phyloP scores from a whole-genome alignment of 371 early-diverging fungal species.

The Mucor sp. region DNA sequence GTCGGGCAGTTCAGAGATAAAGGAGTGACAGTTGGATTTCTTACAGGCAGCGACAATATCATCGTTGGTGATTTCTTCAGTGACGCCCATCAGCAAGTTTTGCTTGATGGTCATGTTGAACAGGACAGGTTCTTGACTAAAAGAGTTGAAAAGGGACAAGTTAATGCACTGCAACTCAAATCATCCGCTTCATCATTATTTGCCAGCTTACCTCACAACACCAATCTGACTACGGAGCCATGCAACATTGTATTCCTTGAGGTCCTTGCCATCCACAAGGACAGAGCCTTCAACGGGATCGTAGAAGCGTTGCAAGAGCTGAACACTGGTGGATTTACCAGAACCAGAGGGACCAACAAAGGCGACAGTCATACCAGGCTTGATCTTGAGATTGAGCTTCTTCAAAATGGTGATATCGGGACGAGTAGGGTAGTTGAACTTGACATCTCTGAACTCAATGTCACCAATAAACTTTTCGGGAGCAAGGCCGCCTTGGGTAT shows the following conservation, averaged over 20 bases:
- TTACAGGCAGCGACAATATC: constrained; percentile 65
- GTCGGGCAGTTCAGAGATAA: constrained; percentile 74
- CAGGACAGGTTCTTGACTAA: constrained; percentile 85
- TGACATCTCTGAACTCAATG: constrained; percentile 73
- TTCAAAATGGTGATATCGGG: constrained; percentile 72
- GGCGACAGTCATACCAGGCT: constrained; percentile 78
- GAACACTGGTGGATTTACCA: constrained; percentile 90
- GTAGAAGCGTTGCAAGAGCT: constrained; percentile 92
- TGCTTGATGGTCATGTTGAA: constrained; percentile 82
- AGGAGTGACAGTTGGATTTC: constrained; percentile 75
- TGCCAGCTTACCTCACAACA: constrained; percentile 52
- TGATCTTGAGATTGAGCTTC: constrained; percentile 58
- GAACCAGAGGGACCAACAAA: constrained; percentile 49
- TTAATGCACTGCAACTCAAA: background rate
- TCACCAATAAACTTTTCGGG: constrained; percentile 56
- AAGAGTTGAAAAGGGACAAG: background rate
- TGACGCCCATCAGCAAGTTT: constrained; percentile 76
- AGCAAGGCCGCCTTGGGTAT: constrained; percentile 52
- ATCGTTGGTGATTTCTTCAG: constrained; percentile 50
- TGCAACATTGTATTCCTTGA: constrained; percentile 68
- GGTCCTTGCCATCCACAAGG: constrained; percentile 69
- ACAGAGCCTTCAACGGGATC: constrained; percentile 67
- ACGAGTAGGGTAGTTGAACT: constrained; percentile 78
- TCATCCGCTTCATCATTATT: background rate
- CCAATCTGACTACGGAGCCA: constrained; percentile 81